These are phyloP conservation scores for Thermoascus crustaceus DNA, from an alignment of 2,329 filamentous ascomycete genomes.

Conservation along the genomic window DNA sequence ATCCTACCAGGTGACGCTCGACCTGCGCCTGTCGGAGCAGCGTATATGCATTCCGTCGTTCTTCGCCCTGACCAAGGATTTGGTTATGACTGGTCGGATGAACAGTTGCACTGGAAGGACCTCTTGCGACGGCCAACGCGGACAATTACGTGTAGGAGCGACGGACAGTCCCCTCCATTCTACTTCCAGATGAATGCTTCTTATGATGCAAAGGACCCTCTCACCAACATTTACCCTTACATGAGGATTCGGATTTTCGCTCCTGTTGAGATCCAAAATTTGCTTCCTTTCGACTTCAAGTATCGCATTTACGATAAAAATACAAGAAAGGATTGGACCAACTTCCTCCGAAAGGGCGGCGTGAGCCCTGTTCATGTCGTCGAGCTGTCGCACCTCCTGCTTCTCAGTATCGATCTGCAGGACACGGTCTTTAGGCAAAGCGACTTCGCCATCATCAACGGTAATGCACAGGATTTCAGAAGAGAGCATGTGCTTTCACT, in stretches of 20 bases:
- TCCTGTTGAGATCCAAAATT: conserved; percentile 86
- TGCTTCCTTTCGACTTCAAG: conserved; percentile 96
- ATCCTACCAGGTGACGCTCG: conserved; percentile 84
- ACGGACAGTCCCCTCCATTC: conserved; percentile 69
- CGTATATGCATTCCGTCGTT: conserved; percentile 79
- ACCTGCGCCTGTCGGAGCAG: conserved; percentile 85
- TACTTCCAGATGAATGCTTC: conserved; percentile 92
- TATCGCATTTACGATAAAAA: conserved; percentile 99
- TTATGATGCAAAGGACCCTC: conserved; percentile 74
- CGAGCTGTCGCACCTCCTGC: conserved; percentile 82
- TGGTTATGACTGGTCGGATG: conserved; percentile 88
- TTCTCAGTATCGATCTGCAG: conserved; percentile 93
- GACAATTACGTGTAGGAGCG: conserved; percentile 81
- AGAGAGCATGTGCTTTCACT: conserved; percentile 71
- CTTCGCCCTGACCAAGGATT: conserved; percentile 92
- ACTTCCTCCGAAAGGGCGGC: conserved; percentile 92
- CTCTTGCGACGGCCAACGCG: conserved; percentile 74
- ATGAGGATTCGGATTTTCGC: conserved; percentile 90
- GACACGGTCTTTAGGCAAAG: conserved; percentile 91
- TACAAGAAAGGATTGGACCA: conserved; percentile 97
- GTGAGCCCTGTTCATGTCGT: conserved; percentile 96
- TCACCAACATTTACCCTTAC: conserved; percentile 80
- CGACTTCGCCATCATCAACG: conserved; percentile 96
- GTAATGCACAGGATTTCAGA: conserved; percentile 76
- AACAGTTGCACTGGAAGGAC: conserved; percentile 88